Conservation (phyloP, 1,284 basidiomycete genomes). For the Cutaneotrichosporon cavernicola region DNA sequence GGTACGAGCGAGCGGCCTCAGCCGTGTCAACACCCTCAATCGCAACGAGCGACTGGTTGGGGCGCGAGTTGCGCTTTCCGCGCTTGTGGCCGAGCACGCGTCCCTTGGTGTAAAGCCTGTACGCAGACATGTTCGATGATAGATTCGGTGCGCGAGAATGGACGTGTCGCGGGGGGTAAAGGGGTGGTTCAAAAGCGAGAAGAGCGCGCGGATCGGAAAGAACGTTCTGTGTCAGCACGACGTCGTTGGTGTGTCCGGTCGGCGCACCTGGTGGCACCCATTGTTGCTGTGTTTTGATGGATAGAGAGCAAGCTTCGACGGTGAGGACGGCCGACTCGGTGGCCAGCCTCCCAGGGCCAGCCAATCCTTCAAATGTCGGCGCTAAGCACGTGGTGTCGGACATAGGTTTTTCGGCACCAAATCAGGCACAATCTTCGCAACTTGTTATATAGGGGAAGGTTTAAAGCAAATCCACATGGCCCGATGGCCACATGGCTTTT, state of each 20-base stretch:
- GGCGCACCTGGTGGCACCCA: slow-evolving; percentile 18
- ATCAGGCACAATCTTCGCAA: background rate
- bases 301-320: slow-evolving; percentile 10
- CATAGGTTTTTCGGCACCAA: too few species aligned
- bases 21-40: slow-evolving; percentile 94
- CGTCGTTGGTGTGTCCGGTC: background rate
- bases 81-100: slow-evolving; percentile 98
- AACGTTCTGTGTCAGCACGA: slow-evolving; percentile 8
- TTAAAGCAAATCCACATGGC: too few species aligned
- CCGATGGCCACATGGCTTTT: too few species aligned
- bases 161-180: slow-evolving; percentile 1
- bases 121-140: background rate
- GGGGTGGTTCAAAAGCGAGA: background rate
- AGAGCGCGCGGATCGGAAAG: background rate
- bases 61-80: slow-evolving; percentile 91
- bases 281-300: slow-evolving; percentile 12
- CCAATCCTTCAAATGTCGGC: background rate
- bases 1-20: slow-evolving; percentile 96
- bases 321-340: slow-evolving; percentile 8
- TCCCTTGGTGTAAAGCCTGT: slow-evolving; percentile 91
- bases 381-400: background rate
- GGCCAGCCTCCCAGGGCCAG: background rate
- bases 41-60: slow-evolving; percentile 93
- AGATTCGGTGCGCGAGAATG: background rate
- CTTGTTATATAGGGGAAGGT: background rate